phyloP scores from a whole-genome alignment of 2,329 filamentous ascomycete species.

The Diaporthe helianthi region DNA sequence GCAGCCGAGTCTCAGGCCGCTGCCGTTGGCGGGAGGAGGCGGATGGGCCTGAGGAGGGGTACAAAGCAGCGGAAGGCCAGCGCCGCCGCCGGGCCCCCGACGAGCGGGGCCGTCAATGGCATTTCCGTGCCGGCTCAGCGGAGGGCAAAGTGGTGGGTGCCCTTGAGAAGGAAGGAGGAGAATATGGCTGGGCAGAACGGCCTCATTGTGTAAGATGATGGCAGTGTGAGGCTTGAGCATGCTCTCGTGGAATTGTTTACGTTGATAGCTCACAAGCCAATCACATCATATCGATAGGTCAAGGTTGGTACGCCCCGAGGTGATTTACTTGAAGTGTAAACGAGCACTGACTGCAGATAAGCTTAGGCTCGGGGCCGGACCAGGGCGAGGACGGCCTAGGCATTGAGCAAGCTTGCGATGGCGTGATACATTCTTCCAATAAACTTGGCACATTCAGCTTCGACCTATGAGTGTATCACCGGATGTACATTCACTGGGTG shows the following conservation, averaged over 20 bases:
- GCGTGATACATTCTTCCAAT: background rate
- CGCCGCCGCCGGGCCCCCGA: background rate
- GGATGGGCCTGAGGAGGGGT: constrained; percentile 17
- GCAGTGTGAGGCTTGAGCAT: background rate
- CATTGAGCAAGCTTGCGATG: background rate
- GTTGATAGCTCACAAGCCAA: background rate
- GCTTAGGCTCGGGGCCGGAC: background rate
- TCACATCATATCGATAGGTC: background rate
- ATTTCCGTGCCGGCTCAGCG: background rate
- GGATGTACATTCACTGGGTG: background rate
- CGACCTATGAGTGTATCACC: background rate
- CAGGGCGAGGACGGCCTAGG: constrained; percentile 3
- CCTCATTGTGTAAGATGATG: background rate
- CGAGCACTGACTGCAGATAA: background rate
- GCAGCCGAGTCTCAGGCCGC: constrained; percentile 22
- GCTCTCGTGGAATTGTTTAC: background rate
- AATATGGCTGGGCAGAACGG: background rate
- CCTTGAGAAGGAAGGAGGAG: constrained; percentile 8
- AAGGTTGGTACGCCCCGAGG: background rate
- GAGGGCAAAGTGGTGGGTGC: constrained; percentile 9
- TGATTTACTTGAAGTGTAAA: background rate
- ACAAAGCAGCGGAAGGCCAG: constrained; percentile 1
- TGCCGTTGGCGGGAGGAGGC: constrained; percentile 5
- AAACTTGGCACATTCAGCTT: background rate
- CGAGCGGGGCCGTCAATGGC: background rate